These are phyloP conservation scores for Hanseniaspora jakobsenii DNA, from an alignment of 805 yeast species.

Conservation along the genomic window DNA sequence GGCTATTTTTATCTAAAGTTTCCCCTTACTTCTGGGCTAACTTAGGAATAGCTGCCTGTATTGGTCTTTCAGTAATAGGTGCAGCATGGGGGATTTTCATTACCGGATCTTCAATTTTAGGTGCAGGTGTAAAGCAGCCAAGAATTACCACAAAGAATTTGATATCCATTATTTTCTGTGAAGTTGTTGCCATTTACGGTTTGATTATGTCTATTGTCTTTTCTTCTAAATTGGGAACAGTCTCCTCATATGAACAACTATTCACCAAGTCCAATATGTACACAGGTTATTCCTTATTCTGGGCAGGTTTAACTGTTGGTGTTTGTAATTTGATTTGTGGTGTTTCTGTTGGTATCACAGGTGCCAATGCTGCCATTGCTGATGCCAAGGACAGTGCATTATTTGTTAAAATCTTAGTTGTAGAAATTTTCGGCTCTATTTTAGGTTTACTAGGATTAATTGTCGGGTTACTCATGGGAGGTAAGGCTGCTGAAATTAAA, in stretches of 20 bases:
- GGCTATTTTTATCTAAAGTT: slow-evolving; percentile 67
- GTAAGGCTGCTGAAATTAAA: slow-evolving; percentile 79
- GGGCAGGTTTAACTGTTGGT: slow-evolving; percentile 98
- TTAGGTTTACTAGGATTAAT: slow-evolving; percentile 91
- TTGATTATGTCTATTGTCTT: slow-evolving; percentile 95
- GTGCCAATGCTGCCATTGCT: slow-evolving; percentile 95
- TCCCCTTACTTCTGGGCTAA: slow-evolving; percentile 98
- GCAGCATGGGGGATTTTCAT: slow-evolving; percentile 99
- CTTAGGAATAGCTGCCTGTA: slow-evolving; percentile 78
- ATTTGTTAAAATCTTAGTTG: slow-evolving; percentile 89
- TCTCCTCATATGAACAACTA: slow-evolving; percentile 47
- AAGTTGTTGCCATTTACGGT: slow-evolving; percentile 97
- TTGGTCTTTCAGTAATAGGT: slow-evolving; percentile 89
- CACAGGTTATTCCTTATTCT: slow-evolving; percentile 89
- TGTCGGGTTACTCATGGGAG: slow-evolving; percentile 94
- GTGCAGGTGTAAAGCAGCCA: slow-evolving; percentile 97
- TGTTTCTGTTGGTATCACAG: slow-evolving; percentile 92
- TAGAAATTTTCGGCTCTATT: slow-evolving; percentile 94
- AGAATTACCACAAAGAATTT: slow-evolving; percentile 93
- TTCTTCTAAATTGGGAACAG: slow-evolving; percentile 65
- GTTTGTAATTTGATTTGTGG: slow-evolving; percentile 89
- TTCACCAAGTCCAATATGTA: slow-evolving; percentile 75
- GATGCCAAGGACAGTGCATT: slow-evolving; percentile 95
- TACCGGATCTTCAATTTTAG: slow-evolving; percentile 86
- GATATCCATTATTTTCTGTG: slow-evolving; percentile 95